Conservation (phyloP, 2,329 filamentous ascomycete species). For the Nannizziopsis arthrosporioides region DNA sequence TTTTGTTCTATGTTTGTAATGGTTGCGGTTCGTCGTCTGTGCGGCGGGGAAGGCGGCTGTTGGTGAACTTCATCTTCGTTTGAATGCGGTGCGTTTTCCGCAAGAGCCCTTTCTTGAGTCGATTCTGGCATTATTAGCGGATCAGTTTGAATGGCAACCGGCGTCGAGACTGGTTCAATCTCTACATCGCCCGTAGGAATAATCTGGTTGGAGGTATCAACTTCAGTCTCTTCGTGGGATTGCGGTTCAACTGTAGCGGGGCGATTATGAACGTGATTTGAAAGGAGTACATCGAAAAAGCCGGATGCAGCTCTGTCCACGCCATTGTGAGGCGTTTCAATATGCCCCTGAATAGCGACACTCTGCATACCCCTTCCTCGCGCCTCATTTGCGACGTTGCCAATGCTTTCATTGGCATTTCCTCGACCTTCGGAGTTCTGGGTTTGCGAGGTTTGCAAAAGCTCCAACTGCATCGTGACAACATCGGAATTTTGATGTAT, state of each 20-base stretch:
- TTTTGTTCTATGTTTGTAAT: constrained; percentile 1
- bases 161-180: background rate
- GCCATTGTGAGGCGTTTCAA: constrained; percentile 19
- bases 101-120: background rate
- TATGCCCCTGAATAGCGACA: constrained; percentile 1
- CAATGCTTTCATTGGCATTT: constrained; percentile 14
- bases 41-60: constrained; percentile 15
- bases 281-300: constrained; percentile 27
- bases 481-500: constrained; percentile 35
- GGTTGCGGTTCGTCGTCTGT: constrained; percentile 14
- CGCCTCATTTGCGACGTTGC: constrained; percentile 1
- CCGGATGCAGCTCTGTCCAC: constrained; percentile 22
- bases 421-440: constrained; percentile 16
- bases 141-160: background rate
- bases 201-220: background rate
- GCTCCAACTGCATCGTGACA: constrained; percentile 35
- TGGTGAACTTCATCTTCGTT: constrained; percentile 7
- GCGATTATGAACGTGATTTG: constrained; percentile 14
- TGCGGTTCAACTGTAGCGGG: background rate
- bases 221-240: constrained; percentile 7
- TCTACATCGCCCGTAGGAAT: constrained; percentile 2
- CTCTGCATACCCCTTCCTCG: constrained; percentile 8
- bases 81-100: constrained; percentile 6
- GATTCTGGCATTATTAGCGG: background rate
- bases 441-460: constrained; percentile 26